Evolutionary conservation across 768 basidiomycete species (phyloP).

Genomic region (Gymnopilus junonius): DNA sequence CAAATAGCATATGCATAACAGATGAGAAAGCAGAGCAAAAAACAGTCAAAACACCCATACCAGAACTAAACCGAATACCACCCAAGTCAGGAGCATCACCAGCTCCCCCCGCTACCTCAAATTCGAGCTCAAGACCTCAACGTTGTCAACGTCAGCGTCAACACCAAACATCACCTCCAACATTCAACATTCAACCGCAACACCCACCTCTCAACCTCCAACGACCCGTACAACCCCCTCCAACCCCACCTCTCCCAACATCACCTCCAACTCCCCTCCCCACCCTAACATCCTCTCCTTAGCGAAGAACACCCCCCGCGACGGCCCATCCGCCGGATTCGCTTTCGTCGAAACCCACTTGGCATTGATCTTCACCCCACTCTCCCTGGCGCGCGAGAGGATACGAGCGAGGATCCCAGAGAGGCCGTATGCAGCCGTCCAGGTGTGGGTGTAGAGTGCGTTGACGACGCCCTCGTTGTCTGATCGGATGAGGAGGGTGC

Average conservation of each 20-base stretch:
- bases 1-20: too few species aligned
- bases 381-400: constrained; percentile 20
- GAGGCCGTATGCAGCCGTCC: constrained; percentile 27
- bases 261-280: not conserved
- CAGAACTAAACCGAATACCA: too few species aligned
- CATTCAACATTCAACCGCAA: too few species aligned
- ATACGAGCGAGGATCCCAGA: constrained; percentile 33
- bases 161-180: too few species aligned
- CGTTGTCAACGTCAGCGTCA: too few species aligned
- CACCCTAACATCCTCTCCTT: constrained; percentile 5
- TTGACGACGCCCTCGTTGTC: constrained; percentile 47
- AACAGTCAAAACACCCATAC: too few species aligned
- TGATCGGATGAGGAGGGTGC: constrained; percentile 33
- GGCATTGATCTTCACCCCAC: constrained; percentile 27
- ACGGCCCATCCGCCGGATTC: constrained; percentile 40
- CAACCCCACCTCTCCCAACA: not conserved
- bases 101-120: too few species aligned
- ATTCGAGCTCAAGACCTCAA: too few species aligned
- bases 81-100: too few species aligned
- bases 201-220: too few species aligned
- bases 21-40: too few species aligned
- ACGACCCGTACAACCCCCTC: not conserved
- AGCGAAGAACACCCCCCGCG: constrained; percentile 26
- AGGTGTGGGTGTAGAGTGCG: constrained; percentile 29
- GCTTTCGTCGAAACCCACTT: constrained; percentile 34